Percentiles rank a stretch among this genome's conserved stretches.
These are phyloP conservation scores for Ophiorrhiza pumila DNA, from an alignment of 257 asterid genomes.

Conservation along the genomic window DNA sequence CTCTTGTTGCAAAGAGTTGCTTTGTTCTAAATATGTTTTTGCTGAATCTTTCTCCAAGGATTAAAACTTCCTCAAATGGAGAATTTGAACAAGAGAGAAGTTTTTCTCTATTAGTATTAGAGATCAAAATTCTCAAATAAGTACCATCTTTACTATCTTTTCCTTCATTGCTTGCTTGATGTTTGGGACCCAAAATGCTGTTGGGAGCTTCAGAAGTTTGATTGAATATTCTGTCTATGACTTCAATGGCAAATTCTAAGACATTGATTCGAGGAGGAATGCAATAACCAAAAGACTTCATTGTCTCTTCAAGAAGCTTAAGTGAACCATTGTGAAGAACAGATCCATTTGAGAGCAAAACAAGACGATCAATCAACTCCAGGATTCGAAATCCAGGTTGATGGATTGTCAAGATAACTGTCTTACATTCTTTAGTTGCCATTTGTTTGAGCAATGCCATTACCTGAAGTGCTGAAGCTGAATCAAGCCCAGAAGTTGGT, in stretches of 20 bases:
- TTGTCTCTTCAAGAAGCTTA: slow-evolving; percentile 42
- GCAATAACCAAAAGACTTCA: slow-evolving; percentile 35
- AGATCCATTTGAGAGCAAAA: slow-evolving; percentile 57
- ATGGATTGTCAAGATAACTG: slow-evolving; percentile 71
- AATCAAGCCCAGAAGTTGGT: slow-evolving; percentile 86
- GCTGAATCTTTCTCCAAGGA: slow-evolving; percentile 58
- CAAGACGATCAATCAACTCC: slow-evolving; percentile 58
- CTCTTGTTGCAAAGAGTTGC: slow-evolving; percentile 66
- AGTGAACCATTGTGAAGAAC: slow-evolving; percentile 63
- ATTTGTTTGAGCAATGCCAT: slow-evolving; percentile 46
- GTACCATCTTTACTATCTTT: not conserved
- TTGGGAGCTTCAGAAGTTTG: slow-evolving; percentile 25
- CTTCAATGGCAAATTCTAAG: slow-evolving; percentile 74
- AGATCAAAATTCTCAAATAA: slow-evolving; percentile 2
- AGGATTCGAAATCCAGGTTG: slow-evolving; percentile 85
- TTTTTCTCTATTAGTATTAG: slow-evolving; percentile 2
- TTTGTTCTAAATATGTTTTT: slow-evolving; percentile 72
- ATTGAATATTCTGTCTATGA: slow-evolving; percentile 23
- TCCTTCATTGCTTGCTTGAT: slow-evolving; percentile 6
- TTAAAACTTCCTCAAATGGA: slow-evolving; percentile 37
- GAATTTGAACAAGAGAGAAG: slow-evolving; percentile 40
- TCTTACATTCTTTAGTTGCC: slow-evolving; percentile 47
- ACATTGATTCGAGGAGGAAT: slow-evolving; percentile 67
- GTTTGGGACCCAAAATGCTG: slow-evolving; percentile 12
- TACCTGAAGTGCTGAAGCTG: slow-evolving; percentile 73